Conservation (phyloP, 1,284 basidiomycete genomes). For the Ustilago bromivora region DNA sequence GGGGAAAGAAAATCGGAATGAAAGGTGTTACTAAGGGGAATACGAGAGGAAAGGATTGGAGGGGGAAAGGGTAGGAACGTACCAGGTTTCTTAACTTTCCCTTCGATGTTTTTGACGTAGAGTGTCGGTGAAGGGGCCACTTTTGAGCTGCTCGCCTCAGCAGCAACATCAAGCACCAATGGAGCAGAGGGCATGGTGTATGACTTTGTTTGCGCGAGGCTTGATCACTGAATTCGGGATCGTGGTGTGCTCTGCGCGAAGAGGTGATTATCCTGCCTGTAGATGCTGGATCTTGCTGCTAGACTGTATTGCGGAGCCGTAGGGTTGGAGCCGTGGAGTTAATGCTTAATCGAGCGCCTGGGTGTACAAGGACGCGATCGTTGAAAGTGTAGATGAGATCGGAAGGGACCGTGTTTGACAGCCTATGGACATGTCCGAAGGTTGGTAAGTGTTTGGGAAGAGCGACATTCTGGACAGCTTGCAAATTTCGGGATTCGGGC, state of each 20-base stretch:
- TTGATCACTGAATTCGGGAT: background rate
- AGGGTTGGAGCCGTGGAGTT: too few relatives aligned
- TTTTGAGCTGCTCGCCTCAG: background rate
- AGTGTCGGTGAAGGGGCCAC: constrained; percentile 82
- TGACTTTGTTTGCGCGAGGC: background rate
- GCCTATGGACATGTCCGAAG: background rate
- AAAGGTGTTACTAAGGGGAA: background rate
- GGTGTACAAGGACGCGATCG: too few relatives aligned
- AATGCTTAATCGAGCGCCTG: too few relatives aligned
- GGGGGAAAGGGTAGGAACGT: constrained; percentile 41
- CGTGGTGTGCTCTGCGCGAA: background rate
- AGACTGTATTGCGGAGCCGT: too few relatives aligned
- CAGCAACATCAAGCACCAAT: too few relatives aligned
- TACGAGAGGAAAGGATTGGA: background rate
- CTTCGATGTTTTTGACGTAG: constrained; percentile 93
- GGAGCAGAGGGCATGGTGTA: too few relatives aligned
- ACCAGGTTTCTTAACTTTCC: constrained; percentile 89
- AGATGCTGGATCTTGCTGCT: too few relatives aligned
- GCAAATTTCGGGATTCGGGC: constrained; percentile 13
- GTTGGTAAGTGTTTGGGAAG: background rate
- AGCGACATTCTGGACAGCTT: constrained; percentile 6
- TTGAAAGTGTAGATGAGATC: background rate
- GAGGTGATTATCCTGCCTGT: too few relatives aligned
- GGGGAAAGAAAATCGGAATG: background rate
- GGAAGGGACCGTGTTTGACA: background rate